Percentiles rank a stretch among this genome's conserved stretches.
phyloP scores from a whole-genome alignment of 2,329 filamentous ascomycete species.

The Mollisiaceae sp. region DNA sequence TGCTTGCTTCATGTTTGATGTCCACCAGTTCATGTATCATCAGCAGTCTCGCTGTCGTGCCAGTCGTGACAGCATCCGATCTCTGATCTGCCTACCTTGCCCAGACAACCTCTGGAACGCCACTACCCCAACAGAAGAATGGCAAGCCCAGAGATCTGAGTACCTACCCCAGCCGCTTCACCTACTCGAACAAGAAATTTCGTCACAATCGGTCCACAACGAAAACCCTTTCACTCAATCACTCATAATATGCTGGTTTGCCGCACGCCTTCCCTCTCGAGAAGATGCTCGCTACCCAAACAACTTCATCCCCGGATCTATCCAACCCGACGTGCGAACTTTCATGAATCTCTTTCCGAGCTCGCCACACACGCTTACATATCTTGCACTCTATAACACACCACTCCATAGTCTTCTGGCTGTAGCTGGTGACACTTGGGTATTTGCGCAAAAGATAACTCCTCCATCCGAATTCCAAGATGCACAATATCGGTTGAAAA shows the following conservation, averaged over 20 bases:
- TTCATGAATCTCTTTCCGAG: conserved; percentile 49
- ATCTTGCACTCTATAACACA: conserved; percentile 61
- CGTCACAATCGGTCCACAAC: conserved; percentile 18
- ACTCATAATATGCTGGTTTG: conserved; percentile 36
- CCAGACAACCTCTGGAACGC: conserved; percentile 57
- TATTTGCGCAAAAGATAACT: conserved; percentile 59
- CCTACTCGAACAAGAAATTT: conserved; percentile 24
- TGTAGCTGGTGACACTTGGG: conserved; percentile 63
- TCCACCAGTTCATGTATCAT: conserved; percentile 58
- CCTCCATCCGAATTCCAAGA: conserved; percentile 50
- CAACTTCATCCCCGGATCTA: conserved; percentile 24
- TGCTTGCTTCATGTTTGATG: conserved; percentile 61
- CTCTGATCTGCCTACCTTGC: conserved; percentile 33
- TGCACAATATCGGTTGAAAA: conserved; percentile 52
- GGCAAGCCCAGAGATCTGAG: conserved; percentile 45
- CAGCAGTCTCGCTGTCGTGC: conserved; percentile 49
- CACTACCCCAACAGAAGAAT: conserved; percentile 49
- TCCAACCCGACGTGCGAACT: conserved; percentile 24
- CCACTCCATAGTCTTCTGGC: conserved; percentile 63
- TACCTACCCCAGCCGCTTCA: conserved; percentile 25
- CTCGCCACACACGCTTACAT: conserved; percentile 55
- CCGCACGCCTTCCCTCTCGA: conserved; percentile 35
- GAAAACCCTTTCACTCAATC: conserved; percentile 33
- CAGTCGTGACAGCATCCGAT: conserved; percentile 21
- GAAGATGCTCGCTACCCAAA: conserved; percentile 42